These are phyloP conservation scores for Lodderomyces orthopsilosis DNA, from an alignment of 1,139 yeast genomes.

Conservation along the genomic window DNA sequence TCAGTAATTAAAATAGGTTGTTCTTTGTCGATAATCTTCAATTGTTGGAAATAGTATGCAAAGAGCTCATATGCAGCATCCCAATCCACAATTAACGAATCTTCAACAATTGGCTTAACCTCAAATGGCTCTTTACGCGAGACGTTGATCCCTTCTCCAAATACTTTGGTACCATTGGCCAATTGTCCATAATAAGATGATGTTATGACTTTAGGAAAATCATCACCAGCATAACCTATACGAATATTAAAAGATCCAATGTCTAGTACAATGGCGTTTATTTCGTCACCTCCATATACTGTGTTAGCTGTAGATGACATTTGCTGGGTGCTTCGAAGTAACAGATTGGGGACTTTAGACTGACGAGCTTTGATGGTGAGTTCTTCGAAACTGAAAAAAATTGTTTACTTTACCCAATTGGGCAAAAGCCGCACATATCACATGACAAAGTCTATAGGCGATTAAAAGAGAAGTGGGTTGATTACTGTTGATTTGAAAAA, in stretches of 20 bases:
- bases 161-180: slow-evolving; percentile 22
- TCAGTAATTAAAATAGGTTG: slow-evolving; percentile 82
- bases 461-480: not conserved
- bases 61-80: slow-evolving; percentile 72
- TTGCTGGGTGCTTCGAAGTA: not conserved
- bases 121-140: slow-evolving; percentile 51
- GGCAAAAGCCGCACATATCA: not conserved
- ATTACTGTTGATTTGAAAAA: too few species aligned
- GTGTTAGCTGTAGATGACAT: slow-evolving; percentile 14
- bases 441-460: not conserved
- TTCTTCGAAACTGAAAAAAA: not conserved
- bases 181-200: slow-evolving; percentile 55
- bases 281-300: slow-evolving; percentile 67
- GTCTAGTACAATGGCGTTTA: slow-evolving; percentile 86
- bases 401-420: not conserved
- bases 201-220: slow-evolving; percentile 72
- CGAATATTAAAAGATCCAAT: slow-evolving; percentile 85
- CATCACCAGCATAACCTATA: slow-evolving; percentile 93
- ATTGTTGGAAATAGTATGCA: slow-evolving; percentile 47
- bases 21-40: slow-evolving; percentile 57
- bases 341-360: too few species aligned
- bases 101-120: slow-evolving; percentile 56
- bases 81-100: slow-evolving; percentile 68
- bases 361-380: not conserved
- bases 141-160: slow-evolving; percentile 57